Evolutionary conservation across 495 filamentous ascomycete genomes (phyloP).

Genomic region (Arthonia radiata): DNA sequence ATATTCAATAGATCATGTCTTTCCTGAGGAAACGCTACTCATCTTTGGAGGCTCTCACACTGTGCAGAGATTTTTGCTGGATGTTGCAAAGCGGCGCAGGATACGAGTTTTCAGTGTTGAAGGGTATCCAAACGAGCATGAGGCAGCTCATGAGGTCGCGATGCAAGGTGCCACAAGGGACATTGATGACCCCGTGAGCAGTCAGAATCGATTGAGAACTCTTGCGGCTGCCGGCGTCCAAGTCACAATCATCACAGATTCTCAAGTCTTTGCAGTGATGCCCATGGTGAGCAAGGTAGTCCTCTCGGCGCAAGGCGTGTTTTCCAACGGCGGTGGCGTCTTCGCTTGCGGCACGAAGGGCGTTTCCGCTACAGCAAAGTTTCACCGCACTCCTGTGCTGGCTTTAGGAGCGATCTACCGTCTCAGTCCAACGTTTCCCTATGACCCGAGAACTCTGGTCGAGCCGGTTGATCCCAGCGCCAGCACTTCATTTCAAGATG

Average conservation of each 20-base stretch:
- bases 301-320: conserved; percentile 58
- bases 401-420: conserved; percentile 73
- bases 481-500: conserved; percentile 48
- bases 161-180: conserved; percentile 20
- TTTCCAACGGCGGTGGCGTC: conserved; percentile 63
- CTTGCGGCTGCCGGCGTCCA: conserved; percentile 52
- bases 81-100: conserved; percentile 58
- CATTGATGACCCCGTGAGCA: conserved; percentile 22
- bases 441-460: conserved; percentile 47
- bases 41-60: conserved; percentile 58
- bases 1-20: conserved; percentile 70
- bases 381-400: conserved; percentile 57
- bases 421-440: conserved; percentile 68
- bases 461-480: conserved; percentile 59
- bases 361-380: conserved; percentile 59
- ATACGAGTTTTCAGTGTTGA: conserved; percentile 72
- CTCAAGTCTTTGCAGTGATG: conserved; percentile 75
- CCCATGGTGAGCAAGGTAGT: conserved; percentile 85
- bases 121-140: conserved; percentile 41
- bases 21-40: conserved; percentile 70
- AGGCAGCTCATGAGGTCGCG: conserved; percentile 30
- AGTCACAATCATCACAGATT: conserved; percentile 59
- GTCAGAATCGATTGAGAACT: conserved; percentile 40
- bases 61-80: conserved; percentile 65
- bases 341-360: conserved; percentile 53